These are phyloP conservation scores for Pseudofabraea citricarpa DNA, from an alignment of 2,329 filamentous ascomycete species.

Conservation along the genomic window DNA sequence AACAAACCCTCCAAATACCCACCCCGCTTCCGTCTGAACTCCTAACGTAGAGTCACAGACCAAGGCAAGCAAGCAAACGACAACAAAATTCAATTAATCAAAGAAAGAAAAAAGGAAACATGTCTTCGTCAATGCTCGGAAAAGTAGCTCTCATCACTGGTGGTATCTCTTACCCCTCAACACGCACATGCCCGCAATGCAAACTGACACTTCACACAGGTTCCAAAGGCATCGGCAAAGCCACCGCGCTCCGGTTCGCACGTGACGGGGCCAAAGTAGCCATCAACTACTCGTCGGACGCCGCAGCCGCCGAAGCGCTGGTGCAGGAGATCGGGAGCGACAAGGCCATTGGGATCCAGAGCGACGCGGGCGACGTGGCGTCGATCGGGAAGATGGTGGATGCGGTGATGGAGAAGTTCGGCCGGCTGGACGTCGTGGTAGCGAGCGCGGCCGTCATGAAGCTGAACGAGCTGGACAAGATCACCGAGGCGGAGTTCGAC, in stretches of 20 bases:
- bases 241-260: slow-evolving; percentile 52
- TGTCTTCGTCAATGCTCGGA: no score
- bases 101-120: no score
- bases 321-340: slow-evolving; percentile 42
- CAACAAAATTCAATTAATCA: no score
- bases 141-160: slow-evolving; percentile 29
- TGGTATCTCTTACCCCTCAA: slow-evolving; percentile 30
- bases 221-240: slow-evolving; percentile 55
- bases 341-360: slow-evolving; percentile 48
- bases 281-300: slow-evolving; percentile 51
- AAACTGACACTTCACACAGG: slow-evolving; percentile 28
- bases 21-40: no score
- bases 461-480: slow-evolving; percentile 42
- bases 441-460: slow-evolving; percentile 49
- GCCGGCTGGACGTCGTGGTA: slow-evolving; percentile 54
- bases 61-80: no score
- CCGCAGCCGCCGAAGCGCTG: slow-evolving; percentile 40
- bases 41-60: no score
- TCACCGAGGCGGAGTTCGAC: slow-evolving; percentile 48
- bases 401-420: slow-evolving; percentile 42
- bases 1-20: no score
- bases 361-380: slow-evolving; percentile 42
- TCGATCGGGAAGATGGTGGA: slow-evolving; percentile 46
- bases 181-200: slow-evolving; percentile 44
- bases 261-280: slow-evolving; percentile 51